Conservation (phyloP, 306 rosid genomes). For the Albizia julibrissin region DNA sequence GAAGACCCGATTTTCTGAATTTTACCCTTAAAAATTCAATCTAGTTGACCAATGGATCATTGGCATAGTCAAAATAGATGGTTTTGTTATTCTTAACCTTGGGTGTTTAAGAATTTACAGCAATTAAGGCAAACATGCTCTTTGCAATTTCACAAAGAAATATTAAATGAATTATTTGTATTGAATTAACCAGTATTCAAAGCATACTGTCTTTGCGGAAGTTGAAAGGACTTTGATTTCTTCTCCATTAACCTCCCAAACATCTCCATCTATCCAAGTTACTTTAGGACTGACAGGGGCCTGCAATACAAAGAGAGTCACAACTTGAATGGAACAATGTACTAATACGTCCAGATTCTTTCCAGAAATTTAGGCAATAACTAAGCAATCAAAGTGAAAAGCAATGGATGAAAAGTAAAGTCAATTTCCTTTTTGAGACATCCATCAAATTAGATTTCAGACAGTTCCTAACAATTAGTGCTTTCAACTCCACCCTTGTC, state of each 20-base stretch:
- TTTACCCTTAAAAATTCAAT: not conserved
- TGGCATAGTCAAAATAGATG: too few relatives aligned
- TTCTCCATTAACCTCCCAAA: slow-evolving; percentile 60
- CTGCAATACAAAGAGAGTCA: slow-evolving; percentile 45
- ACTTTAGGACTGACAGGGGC: slow-evolving; percentile 52
- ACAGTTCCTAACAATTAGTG: too few relatives aligned
- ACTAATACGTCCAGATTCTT: not conserved
- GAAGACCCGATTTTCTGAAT: too few relatives aligned
- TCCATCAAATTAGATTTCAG: too few relatives aligned
- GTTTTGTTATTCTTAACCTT: not conserved
- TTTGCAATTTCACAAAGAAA: not conserved
- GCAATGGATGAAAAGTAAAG: not conserved
- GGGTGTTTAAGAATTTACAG: not conserved
- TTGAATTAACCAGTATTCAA: not conserved
- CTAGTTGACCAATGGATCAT: not conserved
- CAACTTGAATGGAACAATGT: slow-evolving; percentile 6
- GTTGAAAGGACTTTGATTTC: slow-evolving; percentile 64
- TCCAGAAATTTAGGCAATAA: slow-evolving; percentile 5
- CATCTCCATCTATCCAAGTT: slow-evolving; percentile 87
- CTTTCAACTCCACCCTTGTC: too few relatives aligned
- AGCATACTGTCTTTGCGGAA: slow-evolving; percentile 68
- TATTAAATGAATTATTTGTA: slow-evolving; percentile 18
- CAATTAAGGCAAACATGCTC: slow-evolving; percentile 4
- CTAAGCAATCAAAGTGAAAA: slow-evolving; percentile 3
- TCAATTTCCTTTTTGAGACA: not conserved